Evolutionary conservation across 108 stramenopile genomes (phyloP), one percentile per base, ranked within the genome.

Genomic region (Cylindrotheca fusiformis): DNA sequence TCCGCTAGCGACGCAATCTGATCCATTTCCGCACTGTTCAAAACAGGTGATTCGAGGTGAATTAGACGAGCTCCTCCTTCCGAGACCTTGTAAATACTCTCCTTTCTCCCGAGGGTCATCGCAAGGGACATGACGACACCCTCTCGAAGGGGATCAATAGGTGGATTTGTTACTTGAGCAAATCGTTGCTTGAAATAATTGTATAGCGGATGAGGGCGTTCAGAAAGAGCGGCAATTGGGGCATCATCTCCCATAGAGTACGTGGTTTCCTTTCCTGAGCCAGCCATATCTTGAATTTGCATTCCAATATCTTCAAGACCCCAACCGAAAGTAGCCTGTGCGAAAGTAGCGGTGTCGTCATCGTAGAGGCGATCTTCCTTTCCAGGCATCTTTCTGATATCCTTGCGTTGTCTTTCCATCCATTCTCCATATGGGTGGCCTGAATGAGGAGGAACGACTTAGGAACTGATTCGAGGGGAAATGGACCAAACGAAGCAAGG

Each of bases 171-270:
- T 22, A 98, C 97, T 78, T 98, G 91, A 25, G 97, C 97, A 55
- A 91, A 91, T 29, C 90, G 87, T 79, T 98, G 97, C 78, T 98
- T 97, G 80, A 98, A 97, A 75, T 98, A 98, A 77, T 97, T 95
- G 83, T 90, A 97, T 29, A 90, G 68, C 26, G 76, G 72, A 59
- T 98, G 96, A 32, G 96, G 89, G 25, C 88, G 80, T 54, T 91
- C 81, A 12, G 93, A 94, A 53, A 98, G 76, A 4, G 79, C 88
- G 4, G 97, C 87, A 22, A 97, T 77, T 18, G 97, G 97, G 14
- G 96, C 95, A 80, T 98, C 97, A 58, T 96, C 97, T 52, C 97
- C 97, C 97, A 98, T 98, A 51, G 91, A 95, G 58, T 95, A 96
- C 2, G 96, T 97, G 22, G 95, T 95, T 76, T 98, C 97, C 79